These are phyloP conservation scores for Saccharomyces uvarum DNA, from an alignment of 1,139 yeast genomes.

Conservation along the genomic window DNA sequence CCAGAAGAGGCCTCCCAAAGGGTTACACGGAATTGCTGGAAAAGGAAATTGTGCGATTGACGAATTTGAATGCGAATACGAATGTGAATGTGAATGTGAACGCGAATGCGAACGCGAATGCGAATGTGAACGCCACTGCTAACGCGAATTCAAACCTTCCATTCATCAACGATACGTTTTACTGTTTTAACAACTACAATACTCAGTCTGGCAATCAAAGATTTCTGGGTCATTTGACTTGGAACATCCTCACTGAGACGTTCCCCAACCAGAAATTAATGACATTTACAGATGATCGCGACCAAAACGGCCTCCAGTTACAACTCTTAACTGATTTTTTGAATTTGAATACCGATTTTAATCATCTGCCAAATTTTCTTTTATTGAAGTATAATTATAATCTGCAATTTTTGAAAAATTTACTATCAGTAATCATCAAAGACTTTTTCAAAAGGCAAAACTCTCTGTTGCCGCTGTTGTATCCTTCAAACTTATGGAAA, in stretches of 20 bases:
- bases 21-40: slow-evolving; percentile 73
- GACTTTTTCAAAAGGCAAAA: slow-evolving; percentile 21
- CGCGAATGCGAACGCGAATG: not conserved
- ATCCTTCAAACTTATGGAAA: slow-evolving; percentile 19
- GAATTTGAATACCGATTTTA: slow-evolving; percentile 12
- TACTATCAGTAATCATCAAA: slow-evolving; percentile 12
- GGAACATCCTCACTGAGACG: slow-evolving; percentile 17
- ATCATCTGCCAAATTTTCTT: slow-evolving; percentile 20
- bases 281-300: not conserved
- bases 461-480: slow-evolving; percentile 24
- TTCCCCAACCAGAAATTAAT: not conserved
- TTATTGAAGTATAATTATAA: slow-evolving; percentile 18
- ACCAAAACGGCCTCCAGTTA: not conserved
- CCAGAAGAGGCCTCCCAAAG: slow-evolving; percentile 66
- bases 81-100: not conserved
- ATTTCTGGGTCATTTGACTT: slow-evolving; percentile 23
- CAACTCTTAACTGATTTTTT: not conserved
- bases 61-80: slow-evolving; percentile 32
- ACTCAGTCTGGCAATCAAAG: slow-evolving; percentile 10
- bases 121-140: not conserved
- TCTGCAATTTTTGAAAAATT: slow-evolving; percentile 9
- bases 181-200: slow-evolving; percentile 19
- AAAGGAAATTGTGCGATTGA: slow-evolving; percentile 50
- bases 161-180: slow-evolving; percentile 28
- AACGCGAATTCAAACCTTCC: slow-evolving; percentile 10